Conservation (phyloP, 2,329 filamentous ascomycete species). For the Scedosporium minutisporum region DNA sequence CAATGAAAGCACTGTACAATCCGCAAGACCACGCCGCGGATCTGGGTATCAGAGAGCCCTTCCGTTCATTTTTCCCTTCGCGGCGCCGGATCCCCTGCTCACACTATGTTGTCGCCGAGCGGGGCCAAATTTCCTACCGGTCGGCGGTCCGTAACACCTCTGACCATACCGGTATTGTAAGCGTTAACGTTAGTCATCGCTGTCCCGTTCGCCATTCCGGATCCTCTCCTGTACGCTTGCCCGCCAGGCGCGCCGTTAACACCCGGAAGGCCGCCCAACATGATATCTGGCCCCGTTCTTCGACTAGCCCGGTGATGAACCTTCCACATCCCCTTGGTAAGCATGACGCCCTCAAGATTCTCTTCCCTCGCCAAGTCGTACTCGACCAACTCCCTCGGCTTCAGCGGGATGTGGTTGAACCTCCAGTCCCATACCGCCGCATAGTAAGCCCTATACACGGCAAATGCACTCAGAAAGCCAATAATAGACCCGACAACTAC, state of each 20-base stretch:
- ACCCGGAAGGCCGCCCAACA: neutral
- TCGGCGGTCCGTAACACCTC: too few relatives aligned
- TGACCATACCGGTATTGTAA: too few relatives aligned
- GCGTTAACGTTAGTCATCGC: too few relatives aligned
- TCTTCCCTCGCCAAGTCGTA: slow-evolving; percentile 4
- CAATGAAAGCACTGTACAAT: too few relatives aligned
- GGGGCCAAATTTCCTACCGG: too few relatives aligned
- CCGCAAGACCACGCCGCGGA: too few relatives aligned
- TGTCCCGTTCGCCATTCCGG: neutral
- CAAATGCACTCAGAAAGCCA: slow-evolving; percentile 52
- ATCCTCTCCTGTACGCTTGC: neutral
- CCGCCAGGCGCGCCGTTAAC: neutral
- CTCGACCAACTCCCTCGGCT: neutral
- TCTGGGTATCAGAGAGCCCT: too few relatives aligned
- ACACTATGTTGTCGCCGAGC: too few relatives aligned
- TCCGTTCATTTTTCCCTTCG: too few relatives aligned
- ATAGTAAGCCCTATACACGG: slow-evolving; percentile 56
- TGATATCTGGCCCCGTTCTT: neutral
- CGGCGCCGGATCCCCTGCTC: too few relatives aligned
- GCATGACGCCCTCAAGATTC: slow-evolving; percentile 1
- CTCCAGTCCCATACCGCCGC: slow-evolving; percentile 61
- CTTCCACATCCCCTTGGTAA: slow-evolving; percentile 3
- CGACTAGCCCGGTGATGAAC: neutral
- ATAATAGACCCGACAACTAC: slow-evolving; percentile 54
- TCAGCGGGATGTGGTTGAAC: slow-evolving; percentile 56